Evolutionary conservation across 345 rosid genomes (phyloP).

Genomic region (Eucalyptus microcorys): DNA sequence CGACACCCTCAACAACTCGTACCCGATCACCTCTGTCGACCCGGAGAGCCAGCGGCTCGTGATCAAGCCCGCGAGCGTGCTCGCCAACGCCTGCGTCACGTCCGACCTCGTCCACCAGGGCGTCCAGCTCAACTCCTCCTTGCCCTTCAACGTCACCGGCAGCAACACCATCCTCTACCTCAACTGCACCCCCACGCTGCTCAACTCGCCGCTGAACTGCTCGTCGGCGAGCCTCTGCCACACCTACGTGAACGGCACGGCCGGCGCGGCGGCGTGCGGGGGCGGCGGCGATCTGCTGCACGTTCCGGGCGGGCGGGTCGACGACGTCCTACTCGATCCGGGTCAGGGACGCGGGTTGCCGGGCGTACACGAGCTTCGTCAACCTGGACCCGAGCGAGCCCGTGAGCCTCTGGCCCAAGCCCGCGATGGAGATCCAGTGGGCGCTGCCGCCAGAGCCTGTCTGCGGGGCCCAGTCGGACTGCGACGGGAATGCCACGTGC

Average conservation of each 20-base stretch:
- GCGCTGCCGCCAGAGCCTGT: conserved; percentile 18
- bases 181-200: conserved; percentile 17
- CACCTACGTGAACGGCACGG: conserved; percentile 4
- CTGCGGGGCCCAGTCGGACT: conserved; percentile 22
- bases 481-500: conserved; percentile 27
- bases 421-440: conserved; percentile 39
- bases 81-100: conserved; percentile 17
- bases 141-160: conserved; percentile 39
- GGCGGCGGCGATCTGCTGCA: conserved; percentile 19
- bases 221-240: conserved; percentile 22
- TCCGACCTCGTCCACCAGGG: conserved; percentile 14
- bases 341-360: conserved; percentile 17
- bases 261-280: background rate
- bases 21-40: conserved; percentile 18
- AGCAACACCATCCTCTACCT: conserved; percentile 27
- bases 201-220: conserved; percentile 26
- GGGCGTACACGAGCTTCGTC: conserved; percentile 36
- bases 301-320: conserved; percentile 16
- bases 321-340: conserved; percentile 21
- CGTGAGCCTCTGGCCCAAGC: conserved; percentile 20
- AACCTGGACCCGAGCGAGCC: conserved; percentile 13
- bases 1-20: conserved; percentile 23
- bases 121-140: conserved; percentile 6
- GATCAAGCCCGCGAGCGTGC: conserved; percentile 13
- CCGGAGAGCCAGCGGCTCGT: conserved; percentile 13